These are phyloP conservation scores for Metarhizium guizhouense DNA, from an alignment of 2,329 filamentous ascomycete species.

Conservation along the genomic window DNA sequence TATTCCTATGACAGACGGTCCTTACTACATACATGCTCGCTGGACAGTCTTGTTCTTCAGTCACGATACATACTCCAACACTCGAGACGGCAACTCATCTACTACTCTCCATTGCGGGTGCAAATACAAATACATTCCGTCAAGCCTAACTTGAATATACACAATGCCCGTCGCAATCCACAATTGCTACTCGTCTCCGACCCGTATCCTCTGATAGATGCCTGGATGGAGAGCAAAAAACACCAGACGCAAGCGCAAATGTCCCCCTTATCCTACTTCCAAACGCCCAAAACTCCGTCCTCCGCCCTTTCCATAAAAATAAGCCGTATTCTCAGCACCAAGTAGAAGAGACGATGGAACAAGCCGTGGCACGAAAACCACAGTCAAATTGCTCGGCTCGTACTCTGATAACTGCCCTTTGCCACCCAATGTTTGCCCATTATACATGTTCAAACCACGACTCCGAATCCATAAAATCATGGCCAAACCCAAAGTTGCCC, in stretches of 20 bases:
- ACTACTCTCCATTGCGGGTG: too few species aligned
- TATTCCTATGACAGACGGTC: too few species aligned
- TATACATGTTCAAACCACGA: not conserved
- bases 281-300: slow-evolving; percentile 4
- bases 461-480: not conserved
- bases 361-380: not conserved
- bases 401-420: not conserved
- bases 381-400: not conserved
- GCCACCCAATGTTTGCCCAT: not conserved
- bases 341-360: not conserved
- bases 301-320: not conserved
- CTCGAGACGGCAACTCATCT: too few species aligned
- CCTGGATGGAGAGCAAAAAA: not conserved
- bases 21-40: too few species aligned
- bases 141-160: not conserved
- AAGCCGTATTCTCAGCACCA: not conserved
- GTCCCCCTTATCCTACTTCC: not conserved
- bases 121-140: slow-evolving; percentile 1
- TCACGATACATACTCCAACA: too few species aligned
- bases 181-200: not conserved
- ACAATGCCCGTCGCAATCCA: not conserved
- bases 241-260: not conserved
- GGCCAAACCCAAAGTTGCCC: not conserved
- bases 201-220: not conserved
- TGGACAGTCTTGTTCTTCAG: too few species aligned